Base-by-base conservation (phyloP, 2,329 filamentous ascomycete species). In the Clonostachys solani region DNA sequence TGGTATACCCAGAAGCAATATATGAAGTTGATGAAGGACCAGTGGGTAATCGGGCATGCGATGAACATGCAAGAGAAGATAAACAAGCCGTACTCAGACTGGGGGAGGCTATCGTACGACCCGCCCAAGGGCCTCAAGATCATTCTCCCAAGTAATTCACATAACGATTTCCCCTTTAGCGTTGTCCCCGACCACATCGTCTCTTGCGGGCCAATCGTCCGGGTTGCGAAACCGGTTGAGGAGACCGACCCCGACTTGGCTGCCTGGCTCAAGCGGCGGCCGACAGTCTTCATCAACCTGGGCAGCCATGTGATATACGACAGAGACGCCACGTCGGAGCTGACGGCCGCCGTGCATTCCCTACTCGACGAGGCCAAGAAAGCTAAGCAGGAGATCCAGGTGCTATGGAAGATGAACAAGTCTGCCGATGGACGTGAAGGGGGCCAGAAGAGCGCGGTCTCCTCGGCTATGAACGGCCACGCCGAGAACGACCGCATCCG, bases 211-310 rank as follows among this genome's bases (percentile, higher is more conserved):
- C 75, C 75, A 0, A 75, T 79, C 12, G 52, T 74, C 5, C 60
- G 70, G 0, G 53, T 58, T 0, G 59, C 60, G 3, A 46, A 53
- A 0, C 47, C 66, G 1, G 60, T 75, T 0, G 43, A 56, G 15
- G 58, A 65, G 3, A 51, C 58, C 1, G 71, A 77, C 33, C 60
- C 67, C 0, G 62, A 67, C n/a, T 56, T 79, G 10, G 55, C 57
- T 2, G 40, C 40, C 2, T 79, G 75, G 76, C 60, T 79, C 4
- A 50, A 54, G 1, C 54, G 56, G 3, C 60, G 60, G 0, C 69
- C 71, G 4, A 78, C 73, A 0, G 56, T 79, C 0, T 63, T 74
- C n/a, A 62, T 79, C 34, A 77, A 73, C 49, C 56, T 78, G 2
- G 75, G 76, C 1, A 72, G 72, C 0, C 60, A 67, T 5, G 56